A percentile compares a stretch with the other conserved stretches of the same genome.
phyloP scores from a whole-genome alignment of 2,329 filamentous ascomycete genomes.

The Claviceps quebecensis region DNA sequence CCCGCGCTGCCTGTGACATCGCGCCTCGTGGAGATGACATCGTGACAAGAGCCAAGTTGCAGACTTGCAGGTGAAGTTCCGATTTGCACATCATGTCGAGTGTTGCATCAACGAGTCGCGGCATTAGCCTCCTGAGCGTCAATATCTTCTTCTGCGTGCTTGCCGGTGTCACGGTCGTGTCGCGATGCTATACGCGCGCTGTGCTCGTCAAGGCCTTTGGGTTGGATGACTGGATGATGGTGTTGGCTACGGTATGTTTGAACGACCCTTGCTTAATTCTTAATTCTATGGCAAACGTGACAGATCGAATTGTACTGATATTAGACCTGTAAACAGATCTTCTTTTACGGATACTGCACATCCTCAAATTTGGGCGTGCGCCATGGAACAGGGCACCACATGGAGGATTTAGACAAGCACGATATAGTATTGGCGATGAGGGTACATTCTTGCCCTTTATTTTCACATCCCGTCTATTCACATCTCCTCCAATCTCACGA shows the following conservation, averaged over 20 bases:
- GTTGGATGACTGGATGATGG: constrained; percentile 5
- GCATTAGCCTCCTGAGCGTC: constrained; percentile 14
- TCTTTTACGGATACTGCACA: constrained; percentile 23
- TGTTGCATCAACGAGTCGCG: constrained; percentile 10
- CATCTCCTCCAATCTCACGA: not conserved
- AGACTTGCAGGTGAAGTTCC: too few species aligned
- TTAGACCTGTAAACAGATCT: constrained; percentile 11
- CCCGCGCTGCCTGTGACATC: too few species aligned
- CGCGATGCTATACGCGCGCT: constrained; percentile 7
- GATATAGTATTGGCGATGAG: constrained; percentile 19
- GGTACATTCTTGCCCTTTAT: constrained; percentile 10
- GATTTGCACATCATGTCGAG: not conserved
- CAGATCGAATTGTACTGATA: too few species aligned
- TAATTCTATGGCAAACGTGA: too few species aligned
- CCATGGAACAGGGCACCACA: constrained; percentile 27
- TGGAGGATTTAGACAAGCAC: constrained; percentile 14
- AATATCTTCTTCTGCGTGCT: constrained; percentile 11
- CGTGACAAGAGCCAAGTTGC: not conserved
- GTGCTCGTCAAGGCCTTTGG: constrained; percentile 4
- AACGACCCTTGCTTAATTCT: too few species aligned
- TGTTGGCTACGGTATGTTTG: constrained; percentile 3
- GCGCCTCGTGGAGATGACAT: not conserved
- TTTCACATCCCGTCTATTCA: not conserved
- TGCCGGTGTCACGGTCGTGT: constrained; percentile 11
- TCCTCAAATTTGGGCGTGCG: constrained; percentile 18